These are phyloP conservation scores for Heliocybe sulcata DNA, from an alignment of 1,284 basidiomycete genomes.

Conservation along the genomic window DNA sequence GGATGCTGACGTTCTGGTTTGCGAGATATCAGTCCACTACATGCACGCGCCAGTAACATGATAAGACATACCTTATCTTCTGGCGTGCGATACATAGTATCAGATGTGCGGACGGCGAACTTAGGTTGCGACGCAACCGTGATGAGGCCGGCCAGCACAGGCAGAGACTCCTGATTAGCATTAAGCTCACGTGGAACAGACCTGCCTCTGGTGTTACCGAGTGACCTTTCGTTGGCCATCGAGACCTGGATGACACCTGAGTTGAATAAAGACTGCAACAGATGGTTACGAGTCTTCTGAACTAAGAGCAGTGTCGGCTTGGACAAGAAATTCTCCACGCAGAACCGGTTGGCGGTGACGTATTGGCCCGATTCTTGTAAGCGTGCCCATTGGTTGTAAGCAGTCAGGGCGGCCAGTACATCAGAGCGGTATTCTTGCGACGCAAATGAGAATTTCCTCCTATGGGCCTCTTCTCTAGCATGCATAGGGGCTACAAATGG, in stretches of 20 bases:
- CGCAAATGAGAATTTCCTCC: constrained; percentile 78
- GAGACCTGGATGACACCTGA: constrained; percentile 80
- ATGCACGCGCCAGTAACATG: no score
- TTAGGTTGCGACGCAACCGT: constrained; percentile 90
- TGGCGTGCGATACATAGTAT: constrained; percentile 70
- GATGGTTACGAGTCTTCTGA: constrained; percentile 78
- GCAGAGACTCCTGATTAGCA: constrained; percentile 67
- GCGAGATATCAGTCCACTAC: constrained; percentile 8
- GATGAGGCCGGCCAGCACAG: constrained; percentile 83
- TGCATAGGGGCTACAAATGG: constrained; percentile 85
- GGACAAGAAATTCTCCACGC: constrained; percentile 82
- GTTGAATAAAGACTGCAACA: constrained; percentile 74
- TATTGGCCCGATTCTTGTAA: constrained; percentile 64
- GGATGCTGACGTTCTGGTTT: constrained; percentile 63
- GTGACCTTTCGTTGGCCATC: constrained; percentile 43
- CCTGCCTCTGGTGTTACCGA: constrained; percentile 17
- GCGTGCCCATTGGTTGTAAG: constrained; percentile 79
- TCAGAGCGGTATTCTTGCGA: constrained; percentile 82
- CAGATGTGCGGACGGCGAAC: constrained; percentile 80
- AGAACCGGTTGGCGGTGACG: constrained; percentile 68
- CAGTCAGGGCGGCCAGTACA: constrained; percentile 72
- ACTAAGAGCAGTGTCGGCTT: constrained; percentile 82
- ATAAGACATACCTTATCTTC: constrained; percentile 72
- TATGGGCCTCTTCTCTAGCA: constrained; percentile 54
- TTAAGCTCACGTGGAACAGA: constrained; percentile 67